phyloP scores from a whole-genome alignment of 1,284 basidiomycete species.

The Chiua sp. region DNA sequence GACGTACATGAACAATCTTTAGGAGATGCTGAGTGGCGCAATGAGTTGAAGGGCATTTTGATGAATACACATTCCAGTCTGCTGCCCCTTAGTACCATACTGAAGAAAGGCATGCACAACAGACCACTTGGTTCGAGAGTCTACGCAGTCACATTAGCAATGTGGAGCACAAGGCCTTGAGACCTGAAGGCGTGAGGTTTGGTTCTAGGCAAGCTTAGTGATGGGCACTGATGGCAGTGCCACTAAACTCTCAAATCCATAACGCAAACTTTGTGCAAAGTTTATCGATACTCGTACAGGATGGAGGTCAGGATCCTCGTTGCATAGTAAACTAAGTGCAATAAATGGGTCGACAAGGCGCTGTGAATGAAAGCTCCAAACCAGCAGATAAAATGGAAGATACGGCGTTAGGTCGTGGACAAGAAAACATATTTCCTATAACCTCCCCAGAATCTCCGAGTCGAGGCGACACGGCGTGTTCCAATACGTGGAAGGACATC shows the following conservation, averaged over 20 bases:
- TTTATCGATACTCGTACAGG: background rate
- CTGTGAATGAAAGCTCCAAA: background rate
- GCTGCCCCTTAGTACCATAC: slow-evolving; percentile 50
- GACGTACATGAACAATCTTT: slow-evolving; percentile 22
- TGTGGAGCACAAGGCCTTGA: too few relatives aligned
- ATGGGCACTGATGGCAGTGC: background rate
- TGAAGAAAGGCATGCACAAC: background rate
- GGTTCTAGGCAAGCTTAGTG: too few relatives aligned
- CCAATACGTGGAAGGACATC: slow-evolving; percentile 15
- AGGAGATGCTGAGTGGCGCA: slow-evolving; percentile 54
- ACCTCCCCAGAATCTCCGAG: slow-evolving; percentile 16
- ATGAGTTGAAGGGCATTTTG: slow-evolving; percentile 50
- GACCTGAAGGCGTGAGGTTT: too few relatives aligned
- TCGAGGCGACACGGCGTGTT: slow-evolving; percentile 20
- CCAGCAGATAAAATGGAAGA: background rate
- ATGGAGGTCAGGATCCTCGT: background rate
- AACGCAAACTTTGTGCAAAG: too few relatives aligned
- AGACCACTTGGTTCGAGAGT: too few relatives aligned
- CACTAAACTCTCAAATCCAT: too few relatives aligned
- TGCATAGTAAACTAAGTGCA: background rate
- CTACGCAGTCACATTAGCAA: too few relatives aligned
- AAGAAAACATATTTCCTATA: slow-evolving; percentile 30
- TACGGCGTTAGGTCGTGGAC: background rate
- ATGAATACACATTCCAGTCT: slow-evolving; percentile 61
- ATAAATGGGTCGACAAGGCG: background rate